Evolutionary conservation across 2,329 filamentous ascomycete species (phyloP).

Genomic region (Uncinocarpus reesii): DNA sequence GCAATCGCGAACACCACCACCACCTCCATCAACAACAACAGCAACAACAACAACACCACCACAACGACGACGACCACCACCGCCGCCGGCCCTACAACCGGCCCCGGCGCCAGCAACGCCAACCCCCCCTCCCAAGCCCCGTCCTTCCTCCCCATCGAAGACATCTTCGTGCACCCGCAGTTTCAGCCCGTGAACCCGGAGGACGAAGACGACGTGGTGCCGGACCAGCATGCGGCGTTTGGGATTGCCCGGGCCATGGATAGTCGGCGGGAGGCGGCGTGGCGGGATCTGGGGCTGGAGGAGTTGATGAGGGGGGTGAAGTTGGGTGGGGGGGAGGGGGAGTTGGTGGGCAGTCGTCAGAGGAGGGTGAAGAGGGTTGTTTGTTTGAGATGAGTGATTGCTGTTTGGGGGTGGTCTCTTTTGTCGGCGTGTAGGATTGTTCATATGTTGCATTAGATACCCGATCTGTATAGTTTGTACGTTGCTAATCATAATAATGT

Average conservation of each 20-base stretch:
- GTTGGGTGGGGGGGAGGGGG: slow-evolving; percentile 19
- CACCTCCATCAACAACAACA: slow-evolving; percentile 7
- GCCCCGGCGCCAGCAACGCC: slow-evolving; percentile 11
- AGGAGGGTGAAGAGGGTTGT: slow-evolving; percentile 33
- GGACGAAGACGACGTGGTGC: slow-evolving; percentile 57
- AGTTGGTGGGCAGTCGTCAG: slow-evolving; percentile 22
- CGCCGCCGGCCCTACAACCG: too few relatives aligned
- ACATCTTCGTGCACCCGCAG: slow-evolving; percentile 51
- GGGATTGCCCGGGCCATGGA: slow-evolving; percentile 55
- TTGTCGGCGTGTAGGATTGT: background rate
- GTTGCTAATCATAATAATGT: too few relatives aligned
- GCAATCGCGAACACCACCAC: slow-evolving; percentile 8
- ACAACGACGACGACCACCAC: slow-evolving; percentile 8
- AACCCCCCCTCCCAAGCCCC: slow-evolving; percentile 25
- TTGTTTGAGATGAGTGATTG: slow-evolving; percentile 26
- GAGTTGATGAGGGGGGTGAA: slow-evolving; percentile 36
- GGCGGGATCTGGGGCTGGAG: slow-evolving; percentile 50
- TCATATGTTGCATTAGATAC: too few relatives aligned
- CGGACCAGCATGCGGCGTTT: slow-evolving; percentile 57
- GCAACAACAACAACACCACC: slow-evolving; percentile 14
- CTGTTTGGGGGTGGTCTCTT: background rate
- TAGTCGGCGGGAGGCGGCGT: slow-evolving; percentile 43
- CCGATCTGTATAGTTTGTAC: too few relatives aligned
- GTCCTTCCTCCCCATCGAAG: slow-evolving; percentile 45
- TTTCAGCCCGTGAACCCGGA: slow-evolving; percentile 55